Base-by-base conservation (phyloP, 129 eudicot genomes). In the Centaurea solstitialis region DNA sequence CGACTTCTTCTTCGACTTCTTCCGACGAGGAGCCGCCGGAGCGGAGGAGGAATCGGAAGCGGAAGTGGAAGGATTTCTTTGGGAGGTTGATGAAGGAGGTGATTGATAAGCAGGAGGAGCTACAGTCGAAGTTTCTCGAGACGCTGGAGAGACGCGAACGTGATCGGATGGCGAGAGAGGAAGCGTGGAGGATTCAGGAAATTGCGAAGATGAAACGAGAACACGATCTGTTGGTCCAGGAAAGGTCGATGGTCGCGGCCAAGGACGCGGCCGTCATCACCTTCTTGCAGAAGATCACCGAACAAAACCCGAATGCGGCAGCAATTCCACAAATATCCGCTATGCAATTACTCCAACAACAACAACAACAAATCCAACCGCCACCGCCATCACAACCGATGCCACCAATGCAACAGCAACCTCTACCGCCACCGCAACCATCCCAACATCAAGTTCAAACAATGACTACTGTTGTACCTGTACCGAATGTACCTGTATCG, bases 1-100 rank as follows among this genome's bases (percentile, higher is more conserved):
- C 97, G 3, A 86, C 93, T 10, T 88, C 92, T 4, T 94, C 97
- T 0, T 90, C 96, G 13, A 94, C 97, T 0, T 94, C 98, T 7
- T 94, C 98, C 0, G 98, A 94, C 1, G 96, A 92, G 6, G 96
- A 90, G 74, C 84, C 86, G n/a, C 87, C 87, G 5, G 89, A 82
- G 81, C 79, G 90, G 74, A 45, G 91, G 70, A 57, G 85, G 70
- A 85, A 79, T 72, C 79, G 90, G 84, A 94, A 92, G 87, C 73
- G 98, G 65, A 94, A 94, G 33, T 94, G 92, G 96, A 86, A 88
- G 90, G 97, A 90, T 53, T 90, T 88, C 59, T 90, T 94, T 4
- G 93, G 88, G 77, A 82, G 83, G 83, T 53, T 94, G 82, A 90
- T 92, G 97, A 87, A 76, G 57, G 93, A 90, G 33, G 93, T 94